Evolutionary conservation across 768 basidiomycete species (phyloP).

Genomic region (Tulasnella sp.): DNA sequence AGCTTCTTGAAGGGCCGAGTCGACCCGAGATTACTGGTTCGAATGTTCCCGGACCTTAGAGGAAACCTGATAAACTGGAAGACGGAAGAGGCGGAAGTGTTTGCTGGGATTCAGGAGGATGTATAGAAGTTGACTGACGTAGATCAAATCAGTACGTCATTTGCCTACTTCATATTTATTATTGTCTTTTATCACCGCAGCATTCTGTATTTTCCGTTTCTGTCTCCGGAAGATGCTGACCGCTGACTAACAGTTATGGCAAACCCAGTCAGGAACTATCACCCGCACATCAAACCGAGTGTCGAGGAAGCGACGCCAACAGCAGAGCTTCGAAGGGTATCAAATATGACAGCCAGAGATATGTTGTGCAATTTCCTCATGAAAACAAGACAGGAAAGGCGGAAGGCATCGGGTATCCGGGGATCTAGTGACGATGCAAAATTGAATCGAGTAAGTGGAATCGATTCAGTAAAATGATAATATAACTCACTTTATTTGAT

Average conservation of each 20-base stretch:
- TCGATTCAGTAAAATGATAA: too few species aligned
- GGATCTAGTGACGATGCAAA: too few species aligned
- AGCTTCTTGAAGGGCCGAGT: slow-evolving; percentile 65
- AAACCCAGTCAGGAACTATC: slow-evolving; percentile 87
- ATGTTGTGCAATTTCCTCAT: slow-evolving; percentile 63
- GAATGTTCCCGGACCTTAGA: slow-evolving; percentile 66
- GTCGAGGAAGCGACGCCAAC: slow-evolving; percentile 57
- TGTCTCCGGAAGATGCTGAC: slow-evolving; percentile 25
- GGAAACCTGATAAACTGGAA: slow-evolving; percentile 37
- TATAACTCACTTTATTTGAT: too few species aligned
- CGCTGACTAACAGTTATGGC: slow-evolving; percentile 66
- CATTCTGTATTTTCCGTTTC: slow-evolving; percentile 23
- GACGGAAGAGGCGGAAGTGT: slow-evolving; percentile 49
- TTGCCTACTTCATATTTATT: slow-evolving; percentile 19
- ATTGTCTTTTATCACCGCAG: slow-evolving; percentile 21
- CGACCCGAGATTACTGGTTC: slow-evolving; percentile 72
- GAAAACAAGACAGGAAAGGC: slow-evolving; percentile 39
- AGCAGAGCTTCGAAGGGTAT: slow-evolving; percentile 48
- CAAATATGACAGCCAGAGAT: slow-evolving; percentile 51
- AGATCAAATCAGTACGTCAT: slow-evolving; percentile 74
- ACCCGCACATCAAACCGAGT: slow-evolving; percentile 65
- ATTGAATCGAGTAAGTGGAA: too few species aligned
- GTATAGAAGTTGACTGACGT: slow-evolving; percentile 56
- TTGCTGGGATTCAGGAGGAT: slow-evolving; percentile 57
- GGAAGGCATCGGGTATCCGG: too few species aligned